A percentile compares a stretch with the other conserved stretches of the same genome.
Evolutionary conservation across 2,329 filamentous ascomycete species (phyloP).

Genomic region (Fusarium irregulare): DNA sequence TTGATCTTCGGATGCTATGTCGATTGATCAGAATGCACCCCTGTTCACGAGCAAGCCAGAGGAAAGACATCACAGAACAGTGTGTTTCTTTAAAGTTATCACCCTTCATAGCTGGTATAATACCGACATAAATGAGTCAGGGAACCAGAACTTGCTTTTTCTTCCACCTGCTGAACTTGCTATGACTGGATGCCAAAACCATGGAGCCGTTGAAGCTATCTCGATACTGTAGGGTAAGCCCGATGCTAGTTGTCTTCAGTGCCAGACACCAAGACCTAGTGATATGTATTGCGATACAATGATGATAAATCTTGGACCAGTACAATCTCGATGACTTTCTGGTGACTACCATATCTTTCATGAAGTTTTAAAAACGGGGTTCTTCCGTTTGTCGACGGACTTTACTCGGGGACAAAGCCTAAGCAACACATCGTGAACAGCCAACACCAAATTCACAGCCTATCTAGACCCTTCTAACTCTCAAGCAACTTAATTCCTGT

Average conservation of each 20-base stretch:
- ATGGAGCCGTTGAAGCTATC: no score
- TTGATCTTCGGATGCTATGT: background rate
- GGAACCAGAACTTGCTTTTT: accelerated
- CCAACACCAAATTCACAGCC: background rate
- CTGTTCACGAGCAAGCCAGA: background rate
- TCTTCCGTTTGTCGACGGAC: background rate
- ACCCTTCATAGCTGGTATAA: accelerated
- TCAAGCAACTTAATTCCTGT: no score
- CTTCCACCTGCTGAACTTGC: accelerated
- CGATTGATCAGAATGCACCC: background rate
- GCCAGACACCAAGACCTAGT: background rate
- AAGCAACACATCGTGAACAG: background rate
- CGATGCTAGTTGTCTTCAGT: no score
- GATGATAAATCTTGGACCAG: background rate
- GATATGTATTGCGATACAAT: background rate
- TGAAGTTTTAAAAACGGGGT: background rate
- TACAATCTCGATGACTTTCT: background rate
- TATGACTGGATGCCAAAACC: background rate
- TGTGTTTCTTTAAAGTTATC: accelerated
- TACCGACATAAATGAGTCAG: background rate
- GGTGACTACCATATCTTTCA: background rate
- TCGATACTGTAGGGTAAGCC: background rate
- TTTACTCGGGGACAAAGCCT: background rate
- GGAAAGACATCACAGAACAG: background rate
- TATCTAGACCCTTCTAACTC: accelerated